Conservation (phyloP, 768 basidiomycete genomes). For the Atractiella rhizophila region DNA sequence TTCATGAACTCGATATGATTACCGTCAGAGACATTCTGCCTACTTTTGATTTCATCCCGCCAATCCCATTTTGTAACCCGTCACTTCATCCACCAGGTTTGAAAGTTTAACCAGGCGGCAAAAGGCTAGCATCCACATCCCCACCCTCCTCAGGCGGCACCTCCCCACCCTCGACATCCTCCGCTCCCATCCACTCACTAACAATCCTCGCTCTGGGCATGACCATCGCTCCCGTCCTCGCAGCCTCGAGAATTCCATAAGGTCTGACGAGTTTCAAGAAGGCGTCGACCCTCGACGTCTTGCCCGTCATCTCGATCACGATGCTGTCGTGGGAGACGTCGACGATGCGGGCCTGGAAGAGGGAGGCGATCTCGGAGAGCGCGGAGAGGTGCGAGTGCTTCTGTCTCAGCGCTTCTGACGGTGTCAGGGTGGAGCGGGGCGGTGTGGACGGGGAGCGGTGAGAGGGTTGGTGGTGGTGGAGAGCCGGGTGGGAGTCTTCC, state of each 20-base stretch:
- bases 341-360: slow-evolving; percentile 79
- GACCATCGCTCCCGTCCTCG: slow-evolving; percentile 83
- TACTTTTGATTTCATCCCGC: no score
- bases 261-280: slow-evolving; percentile 77
- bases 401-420: slow-evolving; percentile 60
- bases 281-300: slow-evolving; percentile 70
- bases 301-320: slow-evolving; percentile 82
- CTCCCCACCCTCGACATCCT: slow-evolving; percentile 27
- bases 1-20: no score
- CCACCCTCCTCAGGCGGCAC: slow-evolving; percentile 33
- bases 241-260: slow-evolving; percentile 84
- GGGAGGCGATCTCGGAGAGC: slow-evolving; percentile 54
- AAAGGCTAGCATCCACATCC: slow-evolving; percentile 62
- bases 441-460: slow-evolving; percentile 6
- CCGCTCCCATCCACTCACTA: slow-evolving; percentile 29
- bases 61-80: no score
- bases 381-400: slow-evolving; percentile 75
- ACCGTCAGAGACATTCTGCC: no score
- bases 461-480: slow-evolving; percentile 21
- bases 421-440: slow-evolving; percentile 30
- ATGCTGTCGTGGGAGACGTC: slow-evolving; percentile 86
- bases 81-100: no score
- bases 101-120: slow-evolving; percentile 75
- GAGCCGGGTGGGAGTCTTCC: slow-evolving; percentile 17
- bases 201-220: slow-evolving; percentile 89